Percentiles rank a stretch among this genome's conserved stretches.
These are phyloP conservation scores for Fagopyrum esculentum DNA, from an alignment of 148 eudicot species.

Conservation along the genomic window DNA sequence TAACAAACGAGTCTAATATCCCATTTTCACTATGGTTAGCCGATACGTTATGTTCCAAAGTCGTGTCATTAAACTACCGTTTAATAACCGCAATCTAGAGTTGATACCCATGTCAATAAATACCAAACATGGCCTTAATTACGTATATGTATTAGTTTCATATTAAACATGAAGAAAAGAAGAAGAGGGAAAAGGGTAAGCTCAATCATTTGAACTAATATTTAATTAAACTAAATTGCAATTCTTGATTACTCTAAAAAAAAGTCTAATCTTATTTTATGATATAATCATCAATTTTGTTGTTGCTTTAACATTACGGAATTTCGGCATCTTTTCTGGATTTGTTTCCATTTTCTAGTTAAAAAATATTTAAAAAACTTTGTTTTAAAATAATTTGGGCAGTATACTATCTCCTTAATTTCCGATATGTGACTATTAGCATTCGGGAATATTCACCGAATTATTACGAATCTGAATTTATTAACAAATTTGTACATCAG, in stretches of 20 bases:
- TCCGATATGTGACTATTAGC: background rate
- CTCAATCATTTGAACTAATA: background rate
- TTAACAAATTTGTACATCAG: background rate
- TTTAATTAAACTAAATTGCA: background rate
- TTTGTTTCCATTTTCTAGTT: background rate
- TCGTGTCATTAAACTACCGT: too few relatives aligned
- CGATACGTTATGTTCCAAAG: too few relatives aligned
- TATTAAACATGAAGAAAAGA: background rate
- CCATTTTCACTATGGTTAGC: too few relatives aligned
- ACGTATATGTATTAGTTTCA: background rate
- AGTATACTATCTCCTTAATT: background rate
- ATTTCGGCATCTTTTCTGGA: constrained; percentile 6
- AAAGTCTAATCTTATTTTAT: constrained; percentile 2
- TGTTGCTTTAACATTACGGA: constrained; percentile 12
- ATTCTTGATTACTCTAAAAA: background rate
- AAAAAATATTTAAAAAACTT: background rate
- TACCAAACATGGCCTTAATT: too few relatives aligned
- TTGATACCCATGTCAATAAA: too few relatives aligned
- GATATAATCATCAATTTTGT: constrained; percentile 4
- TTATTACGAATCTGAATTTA: background rate
- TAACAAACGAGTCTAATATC: too few relatives aligned
- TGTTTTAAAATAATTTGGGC: background rate
- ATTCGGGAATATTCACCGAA: background rate
- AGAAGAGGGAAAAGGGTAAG: background rate
- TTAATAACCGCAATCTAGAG: background rate